These are phyloP conservation scores for Botrytis fragariae DNA, from an alignment of 2,329 filamentous ascomycete genomes.

Conservation along the genomic window DNA sequence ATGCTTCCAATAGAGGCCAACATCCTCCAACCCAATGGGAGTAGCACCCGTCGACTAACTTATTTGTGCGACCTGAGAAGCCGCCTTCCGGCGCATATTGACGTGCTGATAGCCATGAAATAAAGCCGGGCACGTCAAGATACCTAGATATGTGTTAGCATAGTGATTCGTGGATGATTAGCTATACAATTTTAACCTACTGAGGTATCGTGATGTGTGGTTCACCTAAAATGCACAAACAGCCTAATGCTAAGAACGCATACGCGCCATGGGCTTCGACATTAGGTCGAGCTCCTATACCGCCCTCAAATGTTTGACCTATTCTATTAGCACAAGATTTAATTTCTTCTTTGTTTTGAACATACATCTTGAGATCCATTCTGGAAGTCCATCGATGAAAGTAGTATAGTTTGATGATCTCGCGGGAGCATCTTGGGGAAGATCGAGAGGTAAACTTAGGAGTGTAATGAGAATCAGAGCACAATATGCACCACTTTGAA, in stretches of 20 bases:
- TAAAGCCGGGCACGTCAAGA: slow-evolving; percentile 72
- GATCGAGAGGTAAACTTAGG: slow-evolving; percentile 75
- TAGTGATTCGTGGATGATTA: slow-evolving; percentile 15
- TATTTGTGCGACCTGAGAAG: slow-evolving; percentile 92
- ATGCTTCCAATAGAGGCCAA: slow-evolving; percentile 86
- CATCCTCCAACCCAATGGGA: slow-evolving; percentile 96
- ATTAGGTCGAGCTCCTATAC: slow-evolving; percentile 80
- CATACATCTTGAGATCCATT: slow-evolving; percentile 79
- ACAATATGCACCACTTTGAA: slow-evolving; percentile 79
- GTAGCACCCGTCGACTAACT: slow-evolving; percentile 97
- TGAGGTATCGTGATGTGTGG: slow-evolving; percentile 71
- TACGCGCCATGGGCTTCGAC: slow-evolving; percentile 96
- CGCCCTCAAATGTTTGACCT: slow-evolving; percentile 94
- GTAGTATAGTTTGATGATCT: slow-evolving; percentile 58
- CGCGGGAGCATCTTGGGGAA: slow-evolving; percentile 71
- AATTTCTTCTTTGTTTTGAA: slow-evolving; percentile 31
- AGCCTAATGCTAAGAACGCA: slow-evolving; percentile 89
- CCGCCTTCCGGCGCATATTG: slow-evolving; percentile 92
- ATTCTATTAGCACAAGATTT: slow-evolving; percentile 16
- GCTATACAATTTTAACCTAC: slow-evolving; percentile 47
- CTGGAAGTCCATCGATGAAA: slow-evolving; percentile 70
- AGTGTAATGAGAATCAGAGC: slow-evolving; percentile 81
- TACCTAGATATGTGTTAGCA: slow-evolving; percentile 49
- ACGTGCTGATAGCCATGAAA: slow-evolving; percentile 84
- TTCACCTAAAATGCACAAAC: slow-evolving; percentile 78